Evolutionary conservation across 1,139 yeast species (phyloP).

Genomic region (Trichomonascaceae sp.): DNA sequence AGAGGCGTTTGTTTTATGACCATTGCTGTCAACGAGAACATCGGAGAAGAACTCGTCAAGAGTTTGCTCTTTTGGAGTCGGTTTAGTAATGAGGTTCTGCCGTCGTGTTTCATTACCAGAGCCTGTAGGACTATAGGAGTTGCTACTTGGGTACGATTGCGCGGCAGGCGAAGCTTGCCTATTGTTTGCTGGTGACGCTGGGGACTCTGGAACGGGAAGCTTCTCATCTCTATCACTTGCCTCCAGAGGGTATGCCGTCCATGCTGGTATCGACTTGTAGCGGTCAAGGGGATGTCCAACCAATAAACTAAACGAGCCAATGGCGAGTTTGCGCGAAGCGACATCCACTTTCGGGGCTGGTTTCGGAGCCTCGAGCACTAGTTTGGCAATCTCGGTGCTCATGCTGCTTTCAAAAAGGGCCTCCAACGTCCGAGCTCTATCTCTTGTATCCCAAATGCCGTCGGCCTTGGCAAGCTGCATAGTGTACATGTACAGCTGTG

Average conservation of each 20-base stretch:
- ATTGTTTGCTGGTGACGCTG: too few species aligned
- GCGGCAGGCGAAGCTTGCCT: slow-evolving; percentile 3
- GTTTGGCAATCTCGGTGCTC: slow-evolving; percentile 42
- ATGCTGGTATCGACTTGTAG: slow-evolving; percentile 19
- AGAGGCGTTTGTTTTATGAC: slow-evolving; percentile 14
- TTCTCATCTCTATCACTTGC: slow-evolving; percentile 20
- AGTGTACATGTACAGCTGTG: slow-evolving; percentile 45
- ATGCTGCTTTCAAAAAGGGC: slow-evolving; percentile 32
- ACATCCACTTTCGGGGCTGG: slow-evolving; percentile 30
- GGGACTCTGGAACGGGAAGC: slow-evolving; percentile 5
- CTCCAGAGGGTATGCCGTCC: slow-evolving; percentile 21
- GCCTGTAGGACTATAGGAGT: slow-evolving; percentile 7
- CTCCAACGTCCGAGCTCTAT: slow-evolving; percentile 64
- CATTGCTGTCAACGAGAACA: slow-evolving; percentile 19
- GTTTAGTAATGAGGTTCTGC: background rate
- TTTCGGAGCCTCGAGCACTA: slow-evolving; percentile 75
- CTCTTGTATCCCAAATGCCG: slow-evolving; percentile 64
- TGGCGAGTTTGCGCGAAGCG: slow-evolving; percentile 11
- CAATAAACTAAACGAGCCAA: slow-evolving; percentile 24
- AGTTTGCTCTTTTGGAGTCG: slow-evolving; percentile 50
- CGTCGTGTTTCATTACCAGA: slow-evolving; percentile 2
- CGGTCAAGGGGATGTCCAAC: slow-evolving; percentile 24
- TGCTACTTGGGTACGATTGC: slow-evolving; percentile 4
- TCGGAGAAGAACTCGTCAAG: slow-evolving; percentile 78
- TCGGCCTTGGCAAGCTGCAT: slow-evolving; percentile 65